Conservation (phyloP, 169 alveolate genomes). For the Plasmodium inui region DNA sequence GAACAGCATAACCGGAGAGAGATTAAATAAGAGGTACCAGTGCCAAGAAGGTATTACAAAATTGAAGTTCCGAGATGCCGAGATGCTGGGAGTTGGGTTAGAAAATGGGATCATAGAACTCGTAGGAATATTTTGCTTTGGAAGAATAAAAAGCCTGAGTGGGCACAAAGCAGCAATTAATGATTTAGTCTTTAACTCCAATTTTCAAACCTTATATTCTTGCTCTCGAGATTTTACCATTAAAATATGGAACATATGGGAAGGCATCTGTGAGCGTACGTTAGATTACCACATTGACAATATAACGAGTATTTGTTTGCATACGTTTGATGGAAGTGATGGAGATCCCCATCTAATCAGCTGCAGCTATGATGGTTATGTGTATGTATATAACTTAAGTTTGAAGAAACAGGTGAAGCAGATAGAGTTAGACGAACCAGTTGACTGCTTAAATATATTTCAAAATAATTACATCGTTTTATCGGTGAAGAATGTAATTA, state of each 20-base stretch:
- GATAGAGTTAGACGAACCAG: conserved; percentile 59
- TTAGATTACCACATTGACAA: conserved; percentile 70
- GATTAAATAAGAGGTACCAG: conserved; percentile 37
- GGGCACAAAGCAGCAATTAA: conserved; percentile 71
- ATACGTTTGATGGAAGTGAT: not conserved
- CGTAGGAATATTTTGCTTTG: conserved; percentile 35
- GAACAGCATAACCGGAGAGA: conserved; percentile 13
- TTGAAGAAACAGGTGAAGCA: conserved; percentile 2
- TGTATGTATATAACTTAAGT: conserved; percentile 29
- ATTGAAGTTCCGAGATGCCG: conserved; percentile 62
- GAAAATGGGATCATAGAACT: conserved; percentile 68
- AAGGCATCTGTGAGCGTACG: conserved; percentile 39
- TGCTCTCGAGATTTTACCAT: conserved; percentile 74
- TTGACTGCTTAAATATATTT: conserved; percentile 39
- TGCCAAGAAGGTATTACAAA: conserved; percentile 45
- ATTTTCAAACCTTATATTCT: conserved; percentile 58
- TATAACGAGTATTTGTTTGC: conserved; percentile 32
- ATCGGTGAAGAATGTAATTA: conserved; percentile 42
- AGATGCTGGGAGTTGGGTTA: conserved; percentile 59
- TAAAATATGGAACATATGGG: conserved; percentile 72
- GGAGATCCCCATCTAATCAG: conserved; percentile 57
- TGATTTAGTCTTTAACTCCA: conserved; percentile 36
- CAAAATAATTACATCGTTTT: conserved; percentile 43
- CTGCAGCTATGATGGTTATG: conserved; percentile 68
- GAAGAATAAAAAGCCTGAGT: conserved; percentile 44